Conservation (phyloP, 192 early-diverging fungal species). For the Coemansia sp. region DNA sequence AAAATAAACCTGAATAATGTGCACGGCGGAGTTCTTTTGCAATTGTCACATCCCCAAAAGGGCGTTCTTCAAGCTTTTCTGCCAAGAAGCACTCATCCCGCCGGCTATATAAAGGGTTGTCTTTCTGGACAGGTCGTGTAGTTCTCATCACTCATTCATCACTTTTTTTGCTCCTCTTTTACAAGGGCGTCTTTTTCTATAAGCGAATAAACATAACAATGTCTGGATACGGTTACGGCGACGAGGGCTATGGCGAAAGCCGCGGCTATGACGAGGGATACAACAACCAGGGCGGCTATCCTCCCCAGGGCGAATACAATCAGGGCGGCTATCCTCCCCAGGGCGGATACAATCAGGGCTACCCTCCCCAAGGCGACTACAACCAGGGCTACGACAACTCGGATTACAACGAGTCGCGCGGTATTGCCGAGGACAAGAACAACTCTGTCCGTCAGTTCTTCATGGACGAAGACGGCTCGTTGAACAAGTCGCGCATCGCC, state of each 20-base stretch:
- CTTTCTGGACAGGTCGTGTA: background rate
- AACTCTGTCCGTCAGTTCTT: conserved; percentile 18
- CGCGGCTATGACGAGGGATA: background rate
- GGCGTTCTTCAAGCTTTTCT: background rate
- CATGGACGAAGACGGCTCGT: conserved; percentile 9
- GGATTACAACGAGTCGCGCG: background rate
- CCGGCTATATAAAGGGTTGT: background rate
- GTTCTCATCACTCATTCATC: conserved; percentile 2
- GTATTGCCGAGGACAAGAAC: conserved; percentile 3
- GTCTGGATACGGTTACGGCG: conserved; percentile 14
- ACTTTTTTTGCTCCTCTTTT: background rate
- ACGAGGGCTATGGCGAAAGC: conserved; percentile 7
- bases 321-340: background rate
- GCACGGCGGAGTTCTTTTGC: too few relatives aligned
- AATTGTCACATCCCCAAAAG: too few relatives aligned
- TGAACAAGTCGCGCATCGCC: conserved; percentile 8
- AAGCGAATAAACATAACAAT: background rate
- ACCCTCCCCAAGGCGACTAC: conserved; percentile 2
- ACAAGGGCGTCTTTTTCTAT: background rate
- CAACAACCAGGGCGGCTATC: background rate
- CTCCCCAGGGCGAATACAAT: conserved; percentile 4
- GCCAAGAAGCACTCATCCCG: background rate
- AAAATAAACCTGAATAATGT: too few relatives aligned
- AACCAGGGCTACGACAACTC: conserved; percentile 8
- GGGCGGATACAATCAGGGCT: background rate